These are phyloP conservation scores for Exophiala oligosperma DNA, from an alignment of 2,329 filamentous ascomycete genomes.

Conservation along the genomic window DNA sequence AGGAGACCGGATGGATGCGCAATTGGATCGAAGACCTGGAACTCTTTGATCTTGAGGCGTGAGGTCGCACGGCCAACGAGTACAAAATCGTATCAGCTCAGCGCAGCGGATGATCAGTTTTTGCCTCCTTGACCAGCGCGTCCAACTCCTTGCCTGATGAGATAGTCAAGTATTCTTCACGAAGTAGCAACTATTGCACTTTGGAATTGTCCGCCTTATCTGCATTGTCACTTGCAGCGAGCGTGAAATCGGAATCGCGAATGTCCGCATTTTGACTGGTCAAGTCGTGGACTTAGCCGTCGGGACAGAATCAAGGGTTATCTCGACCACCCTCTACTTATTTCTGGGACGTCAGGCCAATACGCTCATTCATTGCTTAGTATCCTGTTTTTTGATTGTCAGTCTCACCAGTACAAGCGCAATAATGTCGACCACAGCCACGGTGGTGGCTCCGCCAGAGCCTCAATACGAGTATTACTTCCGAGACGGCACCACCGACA, in stretches of 20 bases:
- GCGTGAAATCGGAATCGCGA: neutral
- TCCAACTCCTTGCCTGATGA: neutral
- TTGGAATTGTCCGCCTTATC: neutral
- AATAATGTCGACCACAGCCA: constrained; percentile 11
- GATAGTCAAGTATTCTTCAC: no score
- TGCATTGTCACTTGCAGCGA: neutral
- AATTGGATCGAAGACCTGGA: constrained; percentile 18
- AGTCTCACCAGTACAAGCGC: neutral
- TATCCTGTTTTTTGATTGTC: neutral
- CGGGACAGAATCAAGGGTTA: neutral
- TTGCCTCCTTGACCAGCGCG: neutral
- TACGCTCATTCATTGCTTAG: neutral
- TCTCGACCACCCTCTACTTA: neutral
- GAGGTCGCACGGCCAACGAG: neutral
- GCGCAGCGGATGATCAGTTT: no score
- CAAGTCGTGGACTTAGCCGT: neutral
- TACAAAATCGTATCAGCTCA: no score
- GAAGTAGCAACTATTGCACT: no score
- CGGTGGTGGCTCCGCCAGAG: neutral
- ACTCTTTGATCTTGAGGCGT: constrained; percentile 1
- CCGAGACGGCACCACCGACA: constrained; percentile 8
- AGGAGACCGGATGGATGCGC: constrained; percentile 20
- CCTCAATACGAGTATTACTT: constrained; percentile 10
- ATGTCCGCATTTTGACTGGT: neutral
- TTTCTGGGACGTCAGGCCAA: neutral